A percentile compares a stretch with the other conserved stretches of the same genome.
Evolutionary conservation across 2,329 filamentous ascomycete species (phyloP).

Genomic region (Leptographium lundbergii): DNA sequence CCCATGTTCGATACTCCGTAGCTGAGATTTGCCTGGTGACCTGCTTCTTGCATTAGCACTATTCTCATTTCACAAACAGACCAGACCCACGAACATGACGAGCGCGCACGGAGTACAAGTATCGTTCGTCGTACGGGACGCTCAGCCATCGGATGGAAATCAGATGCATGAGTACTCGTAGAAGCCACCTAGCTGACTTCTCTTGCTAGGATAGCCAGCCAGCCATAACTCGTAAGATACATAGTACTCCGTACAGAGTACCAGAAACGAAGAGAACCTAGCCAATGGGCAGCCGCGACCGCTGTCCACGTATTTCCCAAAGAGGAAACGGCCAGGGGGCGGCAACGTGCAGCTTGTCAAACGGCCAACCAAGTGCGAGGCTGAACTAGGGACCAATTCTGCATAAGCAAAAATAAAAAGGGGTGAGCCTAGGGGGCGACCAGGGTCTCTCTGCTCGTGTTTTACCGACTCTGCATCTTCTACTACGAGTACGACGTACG

Average conservation of each 20-base stretch:
- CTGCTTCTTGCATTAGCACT: neutral
- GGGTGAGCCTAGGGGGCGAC: neutral
- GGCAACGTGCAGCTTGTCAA: neutral
- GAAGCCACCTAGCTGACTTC: neutral
- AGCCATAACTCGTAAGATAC: no score
- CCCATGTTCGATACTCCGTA: no score
- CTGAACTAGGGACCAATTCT: neutral
- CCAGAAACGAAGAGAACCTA: no score
- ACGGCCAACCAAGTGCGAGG: neutral
- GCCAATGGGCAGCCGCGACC: neutral
- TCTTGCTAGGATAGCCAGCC: neutral
- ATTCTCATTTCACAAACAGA: neutral
- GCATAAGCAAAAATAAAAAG: neutral
- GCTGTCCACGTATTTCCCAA: neutral
- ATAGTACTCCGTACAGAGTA: no score
- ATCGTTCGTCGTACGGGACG: neutral
- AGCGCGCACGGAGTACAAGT: neutral
- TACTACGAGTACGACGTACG: no score
- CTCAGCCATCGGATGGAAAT: neutral
- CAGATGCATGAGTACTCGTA: neutral
- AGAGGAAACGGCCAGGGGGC: neutral
- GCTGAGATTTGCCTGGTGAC: neutral
- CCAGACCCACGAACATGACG: neutral
- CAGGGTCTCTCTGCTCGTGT: neutral
- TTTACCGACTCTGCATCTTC: neutral